These are phyloP conservation scores for Candida sakaeoensis DNA, from an alignment of 805 yeast species.

Conservation along the genomic window DNA sequence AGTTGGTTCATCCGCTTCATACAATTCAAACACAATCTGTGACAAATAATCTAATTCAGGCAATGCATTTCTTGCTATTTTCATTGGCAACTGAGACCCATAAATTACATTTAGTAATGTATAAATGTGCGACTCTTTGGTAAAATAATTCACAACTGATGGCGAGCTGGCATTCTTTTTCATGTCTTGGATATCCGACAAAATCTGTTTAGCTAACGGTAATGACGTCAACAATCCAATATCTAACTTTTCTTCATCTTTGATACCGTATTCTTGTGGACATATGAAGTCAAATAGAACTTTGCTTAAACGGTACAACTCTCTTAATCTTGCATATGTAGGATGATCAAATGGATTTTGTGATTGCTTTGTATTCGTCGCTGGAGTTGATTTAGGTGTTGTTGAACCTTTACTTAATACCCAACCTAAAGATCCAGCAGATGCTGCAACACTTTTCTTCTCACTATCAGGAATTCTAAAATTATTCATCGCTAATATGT, in stretches of 20 bases:
- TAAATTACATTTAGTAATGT: conserved; percentile 86
- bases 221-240: conserved; percentile 91
- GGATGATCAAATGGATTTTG: conserved; percentile 67
- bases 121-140: conserved; percentile 96
- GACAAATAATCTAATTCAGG: conserved; percentile 96
- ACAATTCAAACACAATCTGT: conserved; percentile 89
- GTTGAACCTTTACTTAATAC: conserved; percentile 29
- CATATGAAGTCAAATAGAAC: conserved; percentile 95
- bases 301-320: conserved; percentile 83
- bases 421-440: conserved; percentile 75
- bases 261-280: conserved; percentile 98
- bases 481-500: conserved; percentile 70
- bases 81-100: conserved; percentile 92
- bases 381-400: conserved; percentile 13
- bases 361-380: conserved; percentile 12
- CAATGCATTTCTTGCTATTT: conserved; percentile 88
- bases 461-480: conserved; percentile 54
- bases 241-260: conserved; percentile 90
- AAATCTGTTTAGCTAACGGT: conserved; percentile 86
- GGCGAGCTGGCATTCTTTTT: conserved; percentile 64
- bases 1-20: conserved; percentile 68
- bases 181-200: conserved; percentile 76
- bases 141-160: conserved; percentile 84
- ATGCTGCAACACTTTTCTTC: conserved; percentile 22
- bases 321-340: conserved; percentile 76